Evolutionary conservation across 441 rosid species (phyloP).

Genomic region (Macaranga tanarius): DNA sequence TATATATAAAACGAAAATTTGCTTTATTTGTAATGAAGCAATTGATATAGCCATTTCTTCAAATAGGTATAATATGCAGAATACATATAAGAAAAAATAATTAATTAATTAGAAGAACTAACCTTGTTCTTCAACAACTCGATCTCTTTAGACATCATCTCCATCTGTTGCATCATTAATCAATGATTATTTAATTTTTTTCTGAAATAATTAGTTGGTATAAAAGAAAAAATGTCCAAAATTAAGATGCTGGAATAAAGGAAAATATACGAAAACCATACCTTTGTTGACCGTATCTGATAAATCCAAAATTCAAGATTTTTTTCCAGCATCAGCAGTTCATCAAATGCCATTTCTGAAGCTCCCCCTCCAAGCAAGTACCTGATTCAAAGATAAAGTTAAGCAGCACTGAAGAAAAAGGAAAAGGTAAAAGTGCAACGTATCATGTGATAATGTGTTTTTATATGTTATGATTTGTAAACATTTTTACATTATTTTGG

Average conservation of each 20-base stretch:
- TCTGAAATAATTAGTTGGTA: no score
- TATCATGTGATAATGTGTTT: no score
- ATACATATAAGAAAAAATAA: neutral
- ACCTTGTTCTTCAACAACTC: conserved; percentile 77
- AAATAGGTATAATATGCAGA: neutral
- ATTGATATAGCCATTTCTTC: no score
- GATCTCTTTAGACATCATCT: conserved; percentile 79
- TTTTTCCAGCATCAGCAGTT: conserved; percentile 69
- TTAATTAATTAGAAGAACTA: neutral
- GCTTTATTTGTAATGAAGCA: no score
- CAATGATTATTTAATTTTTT: no score
- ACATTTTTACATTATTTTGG: no score
- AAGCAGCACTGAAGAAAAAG: no score
- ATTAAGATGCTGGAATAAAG: no score
- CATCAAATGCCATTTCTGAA: conserved; percentile 65
- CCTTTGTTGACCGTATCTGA: conserved; percentile 85
- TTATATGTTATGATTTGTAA: no score
- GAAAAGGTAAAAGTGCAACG: no score
- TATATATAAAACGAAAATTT: no score
- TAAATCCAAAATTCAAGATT: conserved; percentile 81
- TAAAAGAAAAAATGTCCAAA: neutral
- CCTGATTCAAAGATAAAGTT: conserved; percentile 28
- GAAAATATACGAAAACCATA: conserved; percentile 12
- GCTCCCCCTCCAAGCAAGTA: conserved; percentile 79
- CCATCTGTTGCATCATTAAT: conserved; percentile 51